Base-by-base conservation (phyloP, 192 early-diverging fungal genomes). In the Coemansia sp. region DNA sequence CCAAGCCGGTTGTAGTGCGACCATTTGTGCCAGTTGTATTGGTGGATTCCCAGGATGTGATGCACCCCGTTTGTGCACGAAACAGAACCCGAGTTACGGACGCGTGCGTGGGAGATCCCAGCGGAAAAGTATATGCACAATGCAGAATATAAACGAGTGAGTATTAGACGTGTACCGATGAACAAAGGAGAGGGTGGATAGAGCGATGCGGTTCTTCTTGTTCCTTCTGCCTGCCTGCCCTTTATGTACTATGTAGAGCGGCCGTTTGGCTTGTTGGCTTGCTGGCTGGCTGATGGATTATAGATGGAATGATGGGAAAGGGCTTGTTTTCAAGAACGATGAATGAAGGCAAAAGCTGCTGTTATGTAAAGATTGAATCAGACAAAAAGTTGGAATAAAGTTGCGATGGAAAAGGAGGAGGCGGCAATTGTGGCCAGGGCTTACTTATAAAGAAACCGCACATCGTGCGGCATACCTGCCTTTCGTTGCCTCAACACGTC, bases 21-120 rank as follows among this genome's bases (percentile, higher is more conserved):
- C 73, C 78, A 81, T 81, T 70, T 57, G 55, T n/a, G 9, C n/a
- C 34, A 11, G 33, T 32, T 57, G 17, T 54, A 3, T 54, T 54
- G 22, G 7, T 49, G 48, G 17, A 5, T 56, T 70, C 50, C 60
- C 43, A 17, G 9, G 17, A 23, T 40, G 46, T 17, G 42, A 29
- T 59, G 48, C 15, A 23, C 46, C 36, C 36, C 35, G 43, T 57
- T 58, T 55, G 43, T 35, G 8, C 42, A 17, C 42, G 14, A 25
- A 25, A 52, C 22, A 23, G 49, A 7, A 25, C 49, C 17, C 29
- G 29, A 17, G 17, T 48, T 48, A 48, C 45, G 45, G 41, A 42
- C 25, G 41, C 46, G 40, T 8, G 45, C 60, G 63, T 61, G 57
- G 57, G 50, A 65, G 52, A 63, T 52, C 22, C 46, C 33, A 35